Conservation (phyloP, 805 yeast genomes). For the Wickerhamomyces canadensis region DNA sequence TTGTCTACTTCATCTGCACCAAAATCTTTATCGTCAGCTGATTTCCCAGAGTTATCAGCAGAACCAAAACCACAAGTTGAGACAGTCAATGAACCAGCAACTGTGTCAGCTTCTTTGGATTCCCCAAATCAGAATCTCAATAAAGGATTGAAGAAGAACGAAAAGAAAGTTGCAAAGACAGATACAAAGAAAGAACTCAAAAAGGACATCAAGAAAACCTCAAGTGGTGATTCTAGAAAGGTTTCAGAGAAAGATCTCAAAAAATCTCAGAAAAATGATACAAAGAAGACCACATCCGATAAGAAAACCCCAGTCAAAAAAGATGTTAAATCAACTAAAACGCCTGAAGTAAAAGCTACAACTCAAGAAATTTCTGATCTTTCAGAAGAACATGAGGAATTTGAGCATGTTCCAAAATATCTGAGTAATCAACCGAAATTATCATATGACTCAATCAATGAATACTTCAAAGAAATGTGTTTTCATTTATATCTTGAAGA, state of each 20-base stretch:
- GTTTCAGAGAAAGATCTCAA: slow-evolving; percentile 1
- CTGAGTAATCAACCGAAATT: slow-evolving; percentile 32
- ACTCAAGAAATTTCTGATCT: too few species aligned
- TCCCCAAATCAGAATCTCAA: too few species aligned
- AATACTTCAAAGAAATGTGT: slow-evolving; percentile 54
- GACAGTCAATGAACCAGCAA: too few species aligned
- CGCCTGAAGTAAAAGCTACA: too few species aligned
- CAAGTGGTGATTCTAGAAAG: slow-evolving; percentile 1
- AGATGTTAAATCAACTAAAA: too few species aligned
- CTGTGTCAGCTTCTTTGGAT: too few species aligned
- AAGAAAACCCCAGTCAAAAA: not conserved
- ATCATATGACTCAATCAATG: slow-evolving; percentile 42
- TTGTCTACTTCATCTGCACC: too few species aligned
- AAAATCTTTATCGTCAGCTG: too few species aligned
- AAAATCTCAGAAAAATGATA: not conserved
- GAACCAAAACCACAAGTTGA: too few species aligned
- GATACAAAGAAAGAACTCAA: not conserved
- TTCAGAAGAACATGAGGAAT: slow-evolving; percentile 22
- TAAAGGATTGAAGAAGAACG: not conserved
- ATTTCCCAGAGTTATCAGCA: too few species aligned
- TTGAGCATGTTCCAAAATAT: slow-evolving; percentile 22
- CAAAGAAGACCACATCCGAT: too few species aligned
- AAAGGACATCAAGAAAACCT: slow-evolving; percentile 1
- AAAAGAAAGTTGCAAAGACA: not conserved
- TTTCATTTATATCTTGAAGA: slow-evolving; percentile 62